These are phyloP conservation scores for Pythium rishiriense DNA, from an alignment of 352 stramenopile genomes.

Conservation along the genomic window DNA sequence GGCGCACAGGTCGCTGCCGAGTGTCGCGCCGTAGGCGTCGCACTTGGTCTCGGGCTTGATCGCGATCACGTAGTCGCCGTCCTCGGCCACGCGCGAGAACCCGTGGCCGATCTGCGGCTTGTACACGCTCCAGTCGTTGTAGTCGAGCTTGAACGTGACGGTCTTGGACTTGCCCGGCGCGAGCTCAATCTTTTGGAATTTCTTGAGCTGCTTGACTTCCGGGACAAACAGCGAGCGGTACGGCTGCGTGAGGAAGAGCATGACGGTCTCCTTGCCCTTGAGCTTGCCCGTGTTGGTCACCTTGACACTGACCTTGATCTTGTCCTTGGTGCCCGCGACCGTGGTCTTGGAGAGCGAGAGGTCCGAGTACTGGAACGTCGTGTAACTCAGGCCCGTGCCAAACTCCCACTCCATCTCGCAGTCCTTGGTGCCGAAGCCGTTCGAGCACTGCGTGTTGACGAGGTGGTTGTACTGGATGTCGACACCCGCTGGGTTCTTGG, in stretches of 20 bases:
- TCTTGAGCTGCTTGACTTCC: slow-evolving; percentile 74
- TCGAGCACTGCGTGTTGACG: slow-evolving; percentile 33
- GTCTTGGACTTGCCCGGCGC: slow-evolving; percentile 27
- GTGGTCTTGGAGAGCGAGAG: slow-evolving; percentile 36
- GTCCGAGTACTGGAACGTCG: slow-evolving; percentile 50
- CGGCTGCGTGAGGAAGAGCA: slow-evolving; percentile 37
- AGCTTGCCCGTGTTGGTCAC: slow-evolving; percentile 35
- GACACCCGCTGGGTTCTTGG: slow-evolving; percentile 55
- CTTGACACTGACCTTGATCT: slow-evolving; percentile 21
- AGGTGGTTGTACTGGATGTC: slow-evolving; percentile 80
- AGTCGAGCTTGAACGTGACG: slow-evolving; percentile 47
- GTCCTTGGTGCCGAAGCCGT: slow-evolving; percentile 1
- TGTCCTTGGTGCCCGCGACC: slow-evolving; percentile 22
- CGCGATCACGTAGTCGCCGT: slow-evolving; percentile 58
- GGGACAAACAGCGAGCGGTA: slow-evolving; percentile 39
- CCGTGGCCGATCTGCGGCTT: slow-evolving; percentile 43
- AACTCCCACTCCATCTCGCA: slow-evolving; percentile 54
- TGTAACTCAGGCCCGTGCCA: slow-evolving; percentile 62
- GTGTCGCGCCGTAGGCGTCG: slow-evolving; percentile 22
- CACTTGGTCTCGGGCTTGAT: slow-evolving; percentile 61
- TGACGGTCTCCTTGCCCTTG: slow-evolving; percentile 44
- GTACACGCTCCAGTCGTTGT: slow-evolving; percentile 59
- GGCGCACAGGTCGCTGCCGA: slow-evolving; percentile 22
- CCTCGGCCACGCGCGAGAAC: slow-evolving; percentile 37
- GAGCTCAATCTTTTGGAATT: slow-evolving; percentile 65